These are phyloP conservation scores for Rubia yunnanensis DNA, from an alignment of 257 asterid genomes.

Conservation along the genomic window DNA sequence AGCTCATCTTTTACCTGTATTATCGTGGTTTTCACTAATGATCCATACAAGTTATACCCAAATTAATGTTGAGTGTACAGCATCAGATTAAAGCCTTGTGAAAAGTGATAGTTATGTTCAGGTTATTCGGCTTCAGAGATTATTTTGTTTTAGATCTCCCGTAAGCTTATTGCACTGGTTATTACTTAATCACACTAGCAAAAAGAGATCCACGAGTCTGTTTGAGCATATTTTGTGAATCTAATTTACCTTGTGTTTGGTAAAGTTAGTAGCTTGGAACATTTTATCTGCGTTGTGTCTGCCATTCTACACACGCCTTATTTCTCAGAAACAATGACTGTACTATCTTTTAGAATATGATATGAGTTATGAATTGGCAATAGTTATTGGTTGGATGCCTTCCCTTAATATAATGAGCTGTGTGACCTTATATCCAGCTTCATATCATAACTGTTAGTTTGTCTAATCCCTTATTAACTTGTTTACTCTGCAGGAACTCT, in stretches of 20 bases:
- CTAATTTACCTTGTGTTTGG: not conserved
- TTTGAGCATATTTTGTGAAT: too few relatives aligned
- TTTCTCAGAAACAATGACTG: not conserved
- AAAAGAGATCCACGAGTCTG: too few relatives aligned
- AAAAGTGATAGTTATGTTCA: too few relatives aligned
- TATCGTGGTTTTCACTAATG: too few relatives aligned
- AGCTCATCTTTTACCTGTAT: too few relatives aligned
- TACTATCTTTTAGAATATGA: not conserved
- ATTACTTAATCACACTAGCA: too few relatives aligned
- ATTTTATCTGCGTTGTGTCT: not conserved
- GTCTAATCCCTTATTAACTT: not conserved
- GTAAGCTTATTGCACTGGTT: not conserved
- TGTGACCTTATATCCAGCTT: not conserved
- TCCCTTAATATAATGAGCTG: not conserved
- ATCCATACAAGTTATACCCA: too few relatives aligned
- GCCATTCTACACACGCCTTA: not conserved
- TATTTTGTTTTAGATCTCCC: not conserved
- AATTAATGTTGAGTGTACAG: too few relatives aligned
- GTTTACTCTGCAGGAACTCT: constrained; percentile 60
- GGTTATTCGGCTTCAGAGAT: too few relatives aligned
- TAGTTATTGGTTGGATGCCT: not conserved
- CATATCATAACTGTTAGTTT: not conserved
- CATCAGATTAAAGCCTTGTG: too few relatives aligned
- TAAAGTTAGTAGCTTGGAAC: not conserved
- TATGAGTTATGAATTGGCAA: not conserved